Percentiles rank a stretch among this genome's conserved stretches.
Evolutionary conservation across 371 early-diverging fungal genomes (phyloP).

Genomic region (Mucor velutinosus): DNA sequence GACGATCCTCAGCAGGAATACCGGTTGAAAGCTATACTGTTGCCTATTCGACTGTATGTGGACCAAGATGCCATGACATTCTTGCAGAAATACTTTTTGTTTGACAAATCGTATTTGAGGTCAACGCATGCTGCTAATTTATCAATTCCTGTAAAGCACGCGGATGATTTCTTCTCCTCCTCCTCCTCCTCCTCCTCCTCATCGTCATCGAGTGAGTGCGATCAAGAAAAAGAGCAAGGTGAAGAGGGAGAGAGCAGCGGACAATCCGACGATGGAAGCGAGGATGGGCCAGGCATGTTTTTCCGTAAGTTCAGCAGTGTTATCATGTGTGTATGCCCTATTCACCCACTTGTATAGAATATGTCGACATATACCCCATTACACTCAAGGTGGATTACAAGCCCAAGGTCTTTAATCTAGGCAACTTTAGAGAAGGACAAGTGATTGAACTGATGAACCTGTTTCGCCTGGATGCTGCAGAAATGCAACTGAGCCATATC

Average conservation of each 20-base stretch:
- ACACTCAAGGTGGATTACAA: conserved; percentile 94
- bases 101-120: conserved; percentile 39
- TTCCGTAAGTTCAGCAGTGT: conserved; percentile 60
- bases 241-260: not conserved
- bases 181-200: too few species aligned
- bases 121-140: conserved; percentile 34
- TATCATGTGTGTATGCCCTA: not conserved
- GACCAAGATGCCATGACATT: conserved; percentile 95
- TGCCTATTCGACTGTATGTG: conserved; percentile 86
- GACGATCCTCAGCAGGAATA: conserved; percentile 58
- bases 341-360: conserved; percentile 40
- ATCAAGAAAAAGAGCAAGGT: not conserved
- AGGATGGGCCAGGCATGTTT: conserved; percentile 37
- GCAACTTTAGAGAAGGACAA: conserved; percentile 73
- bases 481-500: conserved; percentile 78
- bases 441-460: conserved; percentile 90
- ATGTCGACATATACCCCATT: conserved; percentile 74
- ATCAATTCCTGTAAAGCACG: conserved; percentile 7
- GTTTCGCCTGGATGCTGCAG: conserved; percentile 90
- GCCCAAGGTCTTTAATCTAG: conserved; percentile 86
- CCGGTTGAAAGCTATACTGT: conserved; percentile 63
- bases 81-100: conserved; percentile 78
- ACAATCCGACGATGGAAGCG: not conserved
- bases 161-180: too few species aligned
- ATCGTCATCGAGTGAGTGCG: not conserved